Evolutionary conservation across 176 grass and related monocot species (phyloP).

Genomic region (Oryza nivara): DNA sequence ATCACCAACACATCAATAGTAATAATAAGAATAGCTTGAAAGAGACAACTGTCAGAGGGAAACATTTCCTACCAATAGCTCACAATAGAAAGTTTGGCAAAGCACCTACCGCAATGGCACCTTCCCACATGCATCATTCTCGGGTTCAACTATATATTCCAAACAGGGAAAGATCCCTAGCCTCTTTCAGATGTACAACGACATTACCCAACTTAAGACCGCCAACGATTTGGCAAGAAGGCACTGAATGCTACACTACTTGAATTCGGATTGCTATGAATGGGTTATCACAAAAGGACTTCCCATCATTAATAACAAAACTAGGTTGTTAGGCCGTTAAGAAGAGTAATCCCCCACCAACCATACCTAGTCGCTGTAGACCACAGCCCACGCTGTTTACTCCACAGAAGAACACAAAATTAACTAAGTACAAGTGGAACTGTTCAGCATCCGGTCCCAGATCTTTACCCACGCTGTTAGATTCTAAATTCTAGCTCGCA

Average conservation of each 20-base stretch:
- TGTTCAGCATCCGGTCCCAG: neutral
- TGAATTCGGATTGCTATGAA: neutral
- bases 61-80: neutral
- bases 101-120: neutral
- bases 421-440: neutral
- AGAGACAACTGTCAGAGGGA: neutral
- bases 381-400: neutral
- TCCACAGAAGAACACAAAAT: conserved; percentile 14
- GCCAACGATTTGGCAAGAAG: neutral
- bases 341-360: neutral
- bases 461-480: neutral
- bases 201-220: neutral
- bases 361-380: neutral
- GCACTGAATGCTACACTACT: neutral
- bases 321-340: neutral
- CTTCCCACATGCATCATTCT: neutral
- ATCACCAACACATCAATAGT: neutral
- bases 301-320: conserved; percentile 18
- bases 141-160: conserved; percentile 18
- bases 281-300: neutral
- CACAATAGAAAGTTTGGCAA: conserved; percentile 13
- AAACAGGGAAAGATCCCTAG: conserved; percentile 25
- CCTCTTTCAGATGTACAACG: conserved; percentile 14
- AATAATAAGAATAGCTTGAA: conserved; percentile 6
- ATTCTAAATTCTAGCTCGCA: conserved; percentile 16